Conservation (phyloP, 305 asterid genomes). For the Caryopteris hybrid region DNA sequence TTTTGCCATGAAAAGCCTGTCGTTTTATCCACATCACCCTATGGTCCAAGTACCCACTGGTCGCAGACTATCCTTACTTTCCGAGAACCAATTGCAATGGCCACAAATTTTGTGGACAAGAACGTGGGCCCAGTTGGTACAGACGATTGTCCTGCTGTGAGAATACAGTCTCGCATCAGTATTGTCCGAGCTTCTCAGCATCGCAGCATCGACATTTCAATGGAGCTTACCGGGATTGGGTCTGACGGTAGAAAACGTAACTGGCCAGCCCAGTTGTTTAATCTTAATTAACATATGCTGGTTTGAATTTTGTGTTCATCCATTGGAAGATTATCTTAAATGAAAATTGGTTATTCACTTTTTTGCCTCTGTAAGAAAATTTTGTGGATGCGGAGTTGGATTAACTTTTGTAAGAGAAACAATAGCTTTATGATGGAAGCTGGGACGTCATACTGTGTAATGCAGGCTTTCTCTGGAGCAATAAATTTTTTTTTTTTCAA, state of each 20-base stretch:
- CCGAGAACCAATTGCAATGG: slow-evolving; percentile 66
- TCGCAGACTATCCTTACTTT: slow-evolving; percentile 83
- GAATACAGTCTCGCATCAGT: slow-evolving; percentile 63
- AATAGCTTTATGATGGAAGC: too few relatives aligned
- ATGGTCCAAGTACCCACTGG: slow-evolving; percentile 81
- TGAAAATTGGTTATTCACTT: background rate
- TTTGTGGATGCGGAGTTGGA: too few relatives aligned
- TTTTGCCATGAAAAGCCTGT: slow-evolving; percentile 75
- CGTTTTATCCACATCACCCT: slow-evolving; percentile 74
- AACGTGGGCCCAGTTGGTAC: slow-evolving; percentile 45
- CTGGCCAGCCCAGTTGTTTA: slow-evolving; percentile 73
- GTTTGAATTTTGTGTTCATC: background rate
- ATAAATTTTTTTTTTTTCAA: too few relatives aligned
- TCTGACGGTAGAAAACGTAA: slow-evolving; percentile 43
- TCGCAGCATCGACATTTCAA: slow-evolving; percentile 92
- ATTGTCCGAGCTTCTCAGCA: slow-evolving; percentile 60
- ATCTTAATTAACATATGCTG: slow-evolving; percentile 27
- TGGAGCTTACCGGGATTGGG: slow-evolving; percentile 62
- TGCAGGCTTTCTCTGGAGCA: too few relatives aligned
- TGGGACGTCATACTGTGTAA: background rate
- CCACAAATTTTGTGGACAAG: slow-evolving; percentile 21
- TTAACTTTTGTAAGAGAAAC: background rate
- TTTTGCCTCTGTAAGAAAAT: background rate
- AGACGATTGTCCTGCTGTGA: slow-evolving; percentile 53
- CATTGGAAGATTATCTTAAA: background rate